A percentile compares a stretch with the other conserved stretches of the same genome.
Evolutionary conservation across 164 flowering plant species (phyloP).

Genomic region (Stephania yunnanensis): DNA sequence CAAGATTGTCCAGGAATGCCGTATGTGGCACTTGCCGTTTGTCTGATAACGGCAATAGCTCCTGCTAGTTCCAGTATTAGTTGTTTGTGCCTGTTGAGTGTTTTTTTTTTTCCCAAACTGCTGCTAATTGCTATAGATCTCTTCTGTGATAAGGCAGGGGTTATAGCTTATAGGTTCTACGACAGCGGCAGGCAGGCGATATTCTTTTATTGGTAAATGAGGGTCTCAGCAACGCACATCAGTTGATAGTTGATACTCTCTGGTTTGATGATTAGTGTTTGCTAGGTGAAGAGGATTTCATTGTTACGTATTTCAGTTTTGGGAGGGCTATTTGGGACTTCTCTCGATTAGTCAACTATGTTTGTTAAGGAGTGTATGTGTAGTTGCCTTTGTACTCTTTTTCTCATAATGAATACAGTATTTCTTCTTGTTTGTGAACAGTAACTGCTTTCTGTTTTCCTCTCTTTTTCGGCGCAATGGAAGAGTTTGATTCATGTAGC

Average conservation of each 20-base stretch:
- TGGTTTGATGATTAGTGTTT: constrained; percentile 10
- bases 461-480: no score
- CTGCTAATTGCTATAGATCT: constrained; percentile 28
- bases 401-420: constrained; percentile 3
- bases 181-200: constrained; percentile 22
- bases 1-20: not conserved
- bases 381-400: constrained; percentile 13
- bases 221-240: not conserved
- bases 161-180: not conserved
- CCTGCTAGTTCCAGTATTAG: constrained; percentile 10
- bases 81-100: constrained; percentile 29
- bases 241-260: not conserved
- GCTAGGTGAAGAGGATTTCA: not conserved
- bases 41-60: constrained; percentile 17
- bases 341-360: not conserved
- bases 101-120: constrained; percentile 17
- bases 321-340: no score
- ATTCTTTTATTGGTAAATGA: constrained; percentile 45
- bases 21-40: constrained; percentile 14
- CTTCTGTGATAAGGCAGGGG: not conserved
- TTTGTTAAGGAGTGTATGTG: constrained; percentile 15
- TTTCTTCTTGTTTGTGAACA: constrained; percentile 7
- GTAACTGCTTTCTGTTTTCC: not conserved
- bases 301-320: not conserved
- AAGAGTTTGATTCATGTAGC: no score